Evolutionary conservation across 257 asterid genomes (phyloP).

Genomic region (Craterostigma plantagineum): DNA sequence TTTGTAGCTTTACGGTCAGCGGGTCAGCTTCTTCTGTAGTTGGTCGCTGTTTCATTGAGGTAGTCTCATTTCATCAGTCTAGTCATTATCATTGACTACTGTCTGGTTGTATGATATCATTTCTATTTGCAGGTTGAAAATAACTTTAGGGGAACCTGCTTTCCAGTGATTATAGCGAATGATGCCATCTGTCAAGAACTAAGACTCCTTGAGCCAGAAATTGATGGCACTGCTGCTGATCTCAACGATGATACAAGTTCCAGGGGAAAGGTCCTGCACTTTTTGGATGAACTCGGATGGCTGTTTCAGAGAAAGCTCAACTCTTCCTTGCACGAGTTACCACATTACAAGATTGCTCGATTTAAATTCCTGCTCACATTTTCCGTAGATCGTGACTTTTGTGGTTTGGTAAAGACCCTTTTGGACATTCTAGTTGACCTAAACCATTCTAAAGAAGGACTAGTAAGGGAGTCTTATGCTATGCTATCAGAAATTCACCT

Average conservation of each 20-base stretch:
- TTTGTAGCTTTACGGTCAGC: conserved; percentile 29
- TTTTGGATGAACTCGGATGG: conserved; percentile 88
- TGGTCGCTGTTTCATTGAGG: conserved; percentile 92
- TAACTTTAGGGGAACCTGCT: conserved; percentile 35
- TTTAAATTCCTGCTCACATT: conserved; percentile 55
- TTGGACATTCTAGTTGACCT: conserved; percentile 50
- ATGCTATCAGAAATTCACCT: conserved; percentile 63
- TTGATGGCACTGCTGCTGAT: conserved; percentile 17
- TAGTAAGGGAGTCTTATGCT: conserved; percentile 36
- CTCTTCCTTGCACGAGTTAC: conserved; percentile 27
- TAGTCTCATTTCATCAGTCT: conserved; percentile 6
- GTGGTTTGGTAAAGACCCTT: conserved; percentile 51
- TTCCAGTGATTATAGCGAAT: conserved; percentile 83
- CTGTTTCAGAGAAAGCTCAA: conserved; percentile 57
- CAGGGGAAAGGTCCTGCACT: conserved; percentile 37
- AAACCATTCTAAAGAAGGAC: conserved; percentile 31
- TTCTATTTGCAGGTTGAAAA: conserved; percentile 42
- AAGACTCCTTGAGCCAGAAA: conserved; percentile 49
- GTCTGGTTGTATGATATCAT: neutral
- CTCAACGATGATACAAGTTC: conserved; percentile 16
- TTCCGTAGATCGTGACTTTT: conserved; percentile 65
- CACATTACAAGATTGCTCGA: conserved; percentile 36
- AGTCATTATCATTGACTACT: no score
- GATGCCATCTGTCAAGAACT: conserved; percentile 53
- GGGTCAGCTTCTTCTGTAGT: conserved; percentile 17